A percentile compares a stretch with the other conserved stretches of the same genome.
Conservation (phyloP, 164 flowering plant species). For the Macadamia tetraphylla region DNA sequence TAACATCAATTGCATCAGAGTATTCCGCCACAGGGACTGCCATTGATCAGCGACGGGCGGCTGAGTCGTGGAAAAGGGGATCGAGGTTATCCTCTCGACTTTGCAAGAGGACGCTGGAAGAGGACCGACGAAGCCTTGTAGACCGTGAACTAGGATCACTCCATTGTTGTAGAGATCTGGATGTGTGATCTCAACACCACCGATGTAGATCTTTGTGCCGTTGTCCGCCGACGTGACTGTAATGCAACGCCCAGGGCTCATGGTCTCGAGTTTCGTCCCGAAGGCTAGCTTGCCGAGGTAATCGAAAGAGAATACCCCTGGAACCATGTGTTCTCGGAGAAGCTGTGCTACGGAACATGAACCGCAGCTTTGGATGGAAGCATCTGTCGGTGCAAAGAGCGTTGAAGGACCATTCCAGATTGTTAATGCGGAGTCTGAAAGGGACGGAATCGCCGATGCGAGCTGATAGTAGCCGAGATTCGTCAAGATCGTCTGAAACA, state of each 20-base stretch:
- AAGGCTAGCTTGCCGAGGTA: conserved; percentile 43
- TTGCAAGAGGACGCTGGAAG: conserved; percentile 50
- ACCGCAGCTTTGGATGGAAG: conserved; percentile 40
- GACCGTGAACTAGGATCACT: conserved; percentile 41
- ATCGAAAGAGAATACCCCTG: conserved; percentile 46
- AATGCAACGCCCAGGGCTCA: conserved; percentile 6
- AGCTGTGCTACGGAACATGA: conserved; percentile 45
- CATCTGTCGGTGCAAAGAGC: conserved; percentile 56
- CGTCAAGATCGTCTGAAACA: conserved; percentile 32
- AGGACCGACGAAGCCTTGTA: conserved; percentile 47
- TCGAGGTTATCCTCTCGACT: conserved; percentile 30
- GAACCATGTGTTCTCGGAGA: conserved; percentile 57
- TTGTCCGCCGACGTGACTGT: conserved; percentile 35
- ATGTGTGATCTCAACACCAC: conserved; percentile 47
- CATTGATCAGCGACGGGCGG: neutral
- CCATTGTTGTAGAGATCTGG: conserved; percentile 65
- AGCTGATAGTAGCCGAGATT: conserved; percentile 53
- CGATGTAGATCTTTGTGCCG: conserved; percentile 30
- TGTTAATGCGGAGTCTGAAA: conserved; percentile 18
- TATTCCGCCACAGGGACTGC: too few species aligned
- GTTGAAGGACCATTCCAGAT: conserved; percentile 49
- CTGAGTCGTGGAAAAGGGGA: conserved; percentile 20
- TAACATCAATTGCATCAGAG: conserved; percentile 45
- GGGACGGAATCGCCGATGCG: conserved; percentile 39
- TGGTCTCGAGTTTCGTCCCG: conserved; percentile 57